Conservation (phyloP, 2,329 filamentous ascomycete species). For the Xylaria hypoxylon region DNA sequence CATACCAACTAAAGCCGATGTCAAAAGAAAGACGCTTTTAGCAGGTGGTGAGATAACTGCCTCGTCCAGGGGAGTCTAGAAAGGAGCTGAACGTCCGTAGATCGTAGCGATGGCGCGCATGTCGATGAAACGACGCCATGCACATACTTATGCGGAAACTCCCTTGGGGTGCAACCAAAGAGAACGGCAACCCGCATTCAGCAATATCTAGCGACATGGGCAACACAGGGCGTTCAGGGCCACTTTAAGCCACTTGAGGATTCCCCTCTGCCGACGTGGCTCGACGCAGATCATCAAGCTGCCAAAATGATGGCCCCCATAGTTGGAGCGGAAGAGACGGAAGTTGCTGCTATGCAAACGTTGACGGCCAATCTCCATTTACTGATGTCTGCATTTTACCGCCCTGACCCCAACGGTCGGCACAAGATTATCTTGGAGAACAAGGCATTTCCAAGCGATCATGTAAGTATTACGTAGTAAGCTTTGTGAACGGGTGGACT, state of each 20-base stretch:
- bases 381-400: slow-evolving; percentile 82
- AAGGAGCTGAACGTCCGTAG: slow-evolving; percentile 45
- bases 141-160: slow-evolving; percentile 84
- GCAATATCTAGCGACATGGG: slow-evolving; percentile 79
- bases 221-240: slow-evolving; percentile 79
- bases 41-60: slow-evolving; percentile 43
- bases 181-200: slow-evolving; percentile 72
- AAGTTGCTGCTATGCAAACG: slow-evolving; percentile 84
- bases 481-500: slow-evolving; percentile 20
- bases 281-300: slow-evolving; percentile 76
- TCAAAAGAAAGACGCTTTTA: slow-evolving; percentile 48
- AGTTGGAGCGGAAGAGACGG: slow-evolving; percentile 74
- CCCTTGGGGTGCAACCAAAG: slow-evolving; percentile 78
- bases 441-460: slow-evolving; percentile 85
- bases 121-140: slow-evolving; percentile 50
- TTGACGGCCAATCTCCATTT: slow-evolving; percentile 82
- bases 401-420: slow-evolving; percentile 65
- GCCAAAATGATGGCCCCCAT: slow-evolving; percentile 75
- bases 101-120: slow-evolving; percentile 43
- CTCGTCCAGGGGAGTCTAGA: slow-evolving; percentile 34
- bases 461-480: slow-evolving; percentile 62
- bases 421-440: slow-evolving; percentile 84
- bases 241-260: slow-evolving; percentile 76
- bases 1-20: slow-evolving; percentile 49
- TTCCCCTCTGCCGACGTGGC: slow-evolving; percentile 72